Percentiles rank a stretch among this genome's conserved stretches.
phyloP scores from a whole-genome alignment of 768 basidiomycete species.

The Tylopilus felleus region DNA sequence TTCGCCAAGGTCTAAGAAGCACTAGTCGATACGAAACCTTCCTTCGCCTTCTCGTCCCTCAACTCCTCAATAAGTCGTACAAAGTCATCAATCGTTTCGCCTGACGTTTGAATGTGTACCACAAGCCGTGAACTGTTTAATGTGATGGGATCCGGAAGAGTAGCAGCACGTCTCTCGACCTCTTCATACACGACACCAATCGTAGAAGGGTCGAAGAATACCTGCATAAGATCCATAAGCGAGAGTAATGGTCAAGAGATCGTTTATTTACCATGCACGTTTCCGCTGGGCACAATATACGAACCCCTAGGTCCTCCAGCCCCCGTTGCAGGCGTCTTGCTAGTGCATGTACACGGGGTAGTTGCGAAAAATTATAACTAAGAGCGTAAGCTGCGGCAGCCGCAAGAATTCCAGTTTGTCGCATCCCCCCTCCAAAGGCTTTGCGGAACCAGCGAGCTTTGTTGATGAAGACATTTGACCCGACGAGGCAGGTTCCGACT shows the following conservation, averaged over 20 bases:
- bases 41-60: slow-evolving; percentile 62
- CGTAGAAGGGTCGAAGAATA: slow-evolving; percentile 77
- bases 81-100: slow-evolving; percentile 78
- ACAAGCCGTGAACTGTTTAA: slow-evolving; percentile 78
- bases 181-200: slow-evolving; percentile 68
- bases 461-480: slow-evolving; percentile 69
- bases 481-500: slow-evolving; percentile 80
- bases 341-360: slow-evolving; percentile 74
- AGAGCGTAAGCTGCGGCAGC: slow-evolving; percentile 85
- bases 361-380: slow-evolving; percentile 74
- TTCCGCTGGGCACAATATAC: slow-evolving; percentile 70
- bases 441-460: slow-evolving; percentile 89
- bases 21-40: slow-evolving; percentile 37
- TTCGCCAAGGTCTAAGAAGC: not conserved
- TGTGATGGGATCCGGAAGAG: slow-evolving; percentile 65
- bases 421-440: slow-evolving; percentile 92
- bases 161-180: slow-evolving; percentile 57
- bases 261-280: slow-evolving; percentile 80
- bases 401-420: slow-evolving; percentile 85
- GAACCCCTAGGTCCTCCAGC: slow-evolving; percentile 68
- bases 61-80: slow-evolving; percentile 58
- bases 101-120: slow-evolving; percentile 82
- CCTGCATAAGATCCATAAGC: slow-evolving; percentile 37
- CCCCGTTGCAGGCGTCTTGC: slow-evolving; percentile 66
- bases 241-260: not conserved